Percentiles rank a stretch among this genome's conserved stretches.
phyloP scores from a whole-genome alignment of 2,329 filamentous ascomycete species.

The Botrytis elliptica region DNA sequence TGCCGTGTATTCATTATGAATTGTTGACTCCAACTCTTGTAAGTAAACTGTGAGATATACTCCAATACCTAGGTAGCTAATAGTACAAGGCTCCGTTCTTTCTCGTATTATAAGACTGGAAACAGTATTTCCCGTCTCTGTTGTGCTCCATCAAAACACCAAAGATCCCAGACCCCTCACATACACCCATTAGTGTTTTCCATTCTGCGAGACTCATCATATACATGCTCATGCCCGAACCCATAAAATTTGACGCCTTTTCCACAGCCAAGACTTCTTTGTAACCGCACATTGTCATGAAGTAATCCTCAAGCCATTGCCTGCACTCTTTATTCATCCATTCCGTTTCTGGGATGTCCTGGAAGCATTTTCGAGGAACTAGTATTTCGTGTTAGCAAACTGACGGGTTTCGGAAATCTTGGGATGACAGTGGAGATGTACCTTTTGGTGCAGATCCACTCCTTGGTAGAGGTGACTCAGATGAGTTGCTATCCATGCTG shows the following conservation, averaged over 20 bases:
- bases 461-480: background rate
- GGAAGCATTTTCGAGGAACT: too few species aligned
- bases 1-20: background rate
- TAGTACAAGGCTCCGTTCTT: too few species aligned
- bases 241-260: background rate
- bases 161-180: background rate
- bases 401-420: background rate
- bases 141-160: background rate
- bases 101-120: background rate
- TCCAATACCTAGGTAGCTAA: background rate
- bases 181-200: background rate
- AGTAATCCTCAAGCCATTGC: background rate
- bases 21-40: background rate
- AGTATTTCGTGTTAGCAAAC: background rate
- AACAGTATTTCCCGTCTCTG: background rate
- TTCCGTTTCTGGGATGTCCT: background rate
- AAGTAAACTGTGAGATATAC: background rate
- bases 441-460: background rate
- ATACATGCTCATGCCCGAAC: background rate
- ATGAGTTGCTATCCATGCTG: background rate
- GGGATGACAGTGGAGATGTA: background rate
- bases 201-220: background rate
- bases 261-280: background rate
- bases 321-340: background rate
- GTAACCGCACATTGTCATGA: background rate